Evolutionary conservation across 1,284 basidiomycete species (phyloP).

Genomic region (Cryptococcus floricola): DNA sequence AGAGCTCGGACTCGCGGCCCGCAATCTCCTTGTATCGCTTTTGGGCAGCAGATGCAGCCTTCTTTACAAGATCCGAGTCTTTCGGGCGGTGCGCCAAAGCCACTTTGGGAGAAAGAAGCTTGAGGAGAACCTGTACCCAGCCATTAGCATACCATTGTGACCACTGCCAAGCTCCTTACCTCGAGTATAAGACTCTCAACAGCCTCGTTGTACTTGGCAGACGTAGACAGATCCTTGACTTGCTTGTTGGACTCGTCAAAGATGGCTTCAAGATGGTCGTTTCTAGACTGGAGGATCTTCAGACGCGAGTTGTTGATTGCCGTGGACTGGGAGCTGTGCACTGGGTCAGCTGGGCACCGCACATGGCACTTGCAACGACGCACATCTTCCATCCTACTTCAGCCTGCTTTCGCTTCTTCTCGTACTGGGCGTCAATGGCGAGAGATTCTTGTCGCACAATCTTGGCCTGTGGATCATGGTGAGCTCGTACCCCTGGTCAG

Average conservation of each 20-base stretch:
- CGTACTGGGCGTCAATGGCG: slow-evolving; percentile 83
- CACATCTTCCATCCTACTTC: slow-evolving; percentile 94
- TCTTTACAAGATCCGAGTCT: slow-evolving; percentile 39
- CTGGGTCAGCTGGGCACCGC: not conserved
- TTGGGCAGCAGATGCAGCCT: slow-evolving; percentile 28
- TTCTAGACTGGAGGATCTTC: slow-evolving; percentile 81
- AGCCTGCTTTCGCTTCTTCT: slow-evolving; percentile 89
- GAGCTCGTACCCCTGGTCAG: not conserved
- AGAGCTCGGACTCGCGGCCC: slow-evolving; percentile 62
- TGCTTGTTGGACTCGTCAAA: slow-evolving; percentile 71
- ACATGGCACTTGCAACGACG: slow-evolving; percentile 30
- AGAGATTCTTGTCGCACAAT: slow-evolving; percentile 91
- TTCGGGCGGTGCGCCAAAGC: slow-evolving; percentile 41
- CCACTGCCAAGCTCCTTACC: slow-evolving; percentile 49
- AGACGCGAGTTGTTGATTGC: slow-evolving; percentile 94
- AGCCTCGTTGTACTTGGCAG: slow-evolving; percentile 71
- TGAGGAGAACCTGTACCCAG: slow-evolving; percentile 52
- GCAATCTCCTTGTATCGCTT: slow-evolving; percentile 53
- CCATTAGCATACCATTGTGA: not conserved
- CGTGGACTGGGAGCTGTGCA: slow-evolving; percentile 80
- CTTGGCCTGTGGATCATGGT: slow-evolving; percentile 63
- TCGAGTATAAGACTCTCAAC: slow-evolving; percentile 78
- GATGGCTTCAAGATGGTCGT: slow-evolving; percentile 86
- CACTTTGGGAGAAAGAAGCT: slow-evolving; percentile 68
- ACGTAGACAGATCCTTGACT: slow-evolving; percentile 62